Evolutionary conservation across 2,329 filamentous ascomycete genomes (phyloP).

Genomic region (Sporothrix pseudoabietina): DNA sequence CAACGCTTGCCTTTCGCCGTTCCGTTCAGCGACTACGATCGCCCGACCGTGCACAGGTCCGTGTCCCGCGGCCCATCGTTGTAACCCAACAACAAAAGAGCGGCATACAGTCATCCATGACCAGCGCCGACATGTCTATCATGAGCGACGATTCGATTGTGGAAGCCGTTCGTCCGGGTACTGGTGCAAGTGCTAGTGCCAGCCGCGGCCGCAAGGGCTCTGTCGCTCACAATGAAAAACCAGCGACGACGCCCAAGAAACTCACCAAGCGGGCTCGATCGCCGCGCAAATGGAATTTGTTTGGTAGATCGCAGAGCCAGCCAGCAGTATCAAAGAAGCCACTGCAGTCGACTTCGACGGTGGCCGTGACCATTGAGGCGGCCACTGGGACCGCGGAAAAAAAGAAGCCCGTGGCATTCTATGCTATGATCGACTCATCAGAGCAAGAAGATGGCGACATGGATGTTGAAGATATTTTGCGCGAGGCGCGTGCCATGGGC

Average conservation of each 20-base stretch:
- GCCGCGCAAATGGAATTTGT: conserved; percentile 65
- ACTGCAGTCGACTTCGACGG: conserved; percentile 43
- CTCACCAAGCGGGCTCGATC: conserved; percentile 57
- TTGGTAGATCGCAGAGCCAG: conserved; percentile 57
- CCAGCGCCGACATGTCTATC: conserved; percentile 59
- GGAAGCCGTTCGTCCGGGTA: conserved; percentile 46
- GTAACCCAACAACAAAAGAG: conserved; percentile 42
- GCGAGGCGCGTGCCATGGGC: conserved; percentile 50
- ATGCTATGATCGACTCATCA: conserved; percentile 63
- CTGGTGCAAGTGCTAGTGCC: conserved; percentile 32
- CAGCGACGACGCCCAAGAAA: conserved; percentile 50
- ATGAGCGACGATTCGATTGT: conserved; percentile 59
- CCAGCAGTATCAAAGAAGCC: conserved; percentile 45
- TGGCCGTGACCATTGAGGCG: conserved; percentile 53
- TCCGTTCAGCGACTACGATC: conserved; percentile 56
- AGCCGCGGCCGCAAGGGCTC: conserved; percentile 37
- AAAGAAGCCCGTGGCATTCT: conserved; percentile 59
- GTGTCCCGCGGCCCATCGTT: conserved; percentile 57
- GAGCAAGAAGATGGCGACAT: conserved; percentile 50
- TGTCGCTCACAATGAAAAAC: neutral
- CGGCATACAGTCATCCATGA: conserved; percentile 53
- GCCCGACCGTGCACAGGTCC: conserved; percentile 48
- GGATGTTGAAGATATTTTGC: conserved; percentile 53
- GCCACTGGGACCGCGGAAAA: conserved; percentile 53
- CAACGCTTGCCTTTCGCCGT: conserved; percentile 57